Base-by-base conservation (phyloP, 306 rosid species). In the Hylodesmum podocarpum region DNA sequence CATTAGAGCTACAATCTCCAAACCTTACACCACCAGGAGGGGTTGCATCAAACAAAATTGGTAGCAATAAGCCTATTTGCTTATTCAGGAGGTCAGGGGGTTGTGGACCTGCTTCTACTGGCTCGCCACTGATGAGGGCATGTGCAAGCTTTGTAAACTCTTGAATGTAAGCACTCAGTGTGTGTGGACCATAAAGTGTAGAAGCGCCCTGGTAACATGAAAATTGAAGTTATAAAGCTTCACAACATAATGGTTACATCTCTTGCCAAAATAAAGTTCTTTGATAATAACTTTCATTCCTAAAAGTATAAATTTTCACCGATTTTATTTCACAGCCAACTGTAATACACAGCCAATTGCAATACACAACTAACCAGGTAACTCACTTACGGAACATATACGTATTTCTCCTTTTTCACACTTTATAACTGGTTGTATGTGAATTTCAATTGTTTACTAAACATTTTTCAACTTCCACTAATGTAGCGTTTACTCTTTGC, bases 101-200 rank as follows among this genome's bases (percentile, higher is more conserved):
- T 76, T 78, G 97, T 5, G 97, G 93, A 22, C 98, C 98, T 1
- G 90, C 31, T 68, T 82, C 84, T n/a, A 92, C 84, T 0, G 81
- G 41, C 73, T 77, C 74, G 79, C 80, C 77, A 9, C 64, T 73
- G 51, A 80, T 54, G 70, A 95, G 91, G 57, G 97, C 93, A 4
- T 3, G 78, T 0, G 97, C 97, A 12, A 95, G 97, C 89, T 89
- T 95, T 78, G 84, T 81, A 75, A 95, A 95, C 84, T 92, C 98
- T 50, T 95, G 98, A 81, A 92, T 90, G 83, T 95, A 95, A 66
- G 91, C 97, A 62, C 79, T 88, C 43, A 95, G 84, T 0, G 97
- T 91, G 90, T 95, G 97, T n/a, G 97, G 98, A 49, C 98, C 98
- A 63, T 84, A 95, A 44, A 95, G 77, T 0, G 98, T 90, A 31